Evolutionary conservation across 192 early-diverging fungal genomes (phyloP).

Genomic region (Linnemannia elongata): DNA sequence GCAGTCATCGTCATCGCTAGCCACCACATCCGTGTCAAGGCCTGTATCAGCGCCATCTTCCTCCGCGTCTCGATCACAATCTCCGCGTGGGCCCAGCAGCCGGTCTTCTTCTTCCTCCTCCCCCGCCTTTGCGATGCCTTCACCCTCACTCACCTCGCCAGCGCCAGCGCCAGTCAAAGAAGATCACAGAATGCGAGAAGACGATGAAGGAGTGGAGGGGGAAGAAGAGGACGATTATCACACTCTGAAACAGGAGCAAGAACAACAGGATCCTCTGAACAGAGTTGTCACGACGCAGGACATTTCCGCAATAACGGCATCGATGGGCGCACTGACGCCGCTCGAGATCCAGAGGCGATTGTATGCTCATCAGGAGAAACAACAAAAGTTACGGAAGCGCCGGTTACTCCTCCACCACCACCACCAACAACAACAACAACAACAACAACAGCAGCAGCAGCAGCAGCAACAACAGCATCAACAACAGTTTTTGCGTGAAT

Average conservation of each 20-base stretch:
- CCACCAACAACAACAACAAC: background rate
- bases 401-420: background rate
- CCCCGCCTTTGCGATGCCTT: background rate
- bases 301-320: conserved; percentile 22
- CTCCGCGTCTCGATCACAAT: background rate
- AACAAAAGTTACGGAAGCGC: background rate
- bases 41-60: background rate
- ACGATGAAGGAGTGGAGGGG: background rate
- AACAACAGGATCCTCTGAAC: background rate
- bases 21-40: background rate
- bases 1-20: background rate
- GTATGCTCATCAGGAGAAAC: conserved; percentile 2
- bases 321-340: conserved; percentile 25
- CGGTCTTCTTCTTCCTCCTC: background rate
- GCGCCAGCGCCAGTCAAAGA: background rate
- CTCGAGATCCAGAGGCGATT: conserved; percentile 30
- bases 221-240: background rate
- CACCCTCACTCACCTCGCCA: background rate
- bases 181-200: background rate
- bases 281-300: conserved; percentile 20
- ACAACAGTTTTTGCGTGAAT: background rate
- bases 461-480: background rate
- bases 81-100: background rate
- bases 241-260: background rate
- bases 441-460: background rate